Conservation (phyloP, 495 filamentous ascomycete genomes). For the Amniculicola lignicola region DNA sequence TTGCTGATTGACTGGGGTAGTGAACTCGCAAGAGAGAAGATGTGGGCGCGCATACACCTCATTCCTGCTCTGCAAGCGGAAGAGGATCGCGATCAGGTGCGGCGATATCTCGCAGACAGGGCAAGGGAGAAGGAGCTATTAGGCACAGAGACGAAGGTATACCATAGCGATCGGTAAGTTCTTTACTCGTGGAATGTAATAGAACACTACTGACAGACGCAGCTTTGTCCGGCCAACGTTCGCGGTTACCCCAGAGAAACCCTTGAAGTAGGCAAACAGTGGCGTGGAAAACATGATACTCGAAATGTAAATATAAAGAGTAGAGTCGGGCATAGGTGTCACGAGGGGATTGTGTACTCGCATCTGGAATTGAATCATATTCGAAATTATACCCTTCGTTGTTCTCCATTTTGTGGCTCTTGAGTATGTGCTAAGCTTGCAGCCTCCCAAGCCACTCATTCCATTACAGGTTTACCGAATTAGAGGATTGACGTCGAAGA, state of each 20-base stretch:
- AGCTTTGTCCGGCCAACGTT: constrained; percentile 73
- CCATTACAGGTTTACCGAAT: too few species aligned
- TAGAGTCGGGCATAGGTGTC: too few species aligned
- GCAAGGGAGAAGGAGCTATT: constrained; percentile 85
- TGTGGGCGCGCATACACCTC: constrained; percentile 91
- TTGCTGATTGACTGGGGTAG: constrained; percentile 47
- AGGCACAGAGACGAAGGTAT: constrained; percentile 73
- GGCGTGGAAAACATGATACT: too few species aligned
- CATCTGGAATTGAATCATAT: too few species aligned
- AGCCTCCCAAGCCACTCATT: too few species aligned
- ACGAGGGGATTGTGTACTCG: too few species aligned
- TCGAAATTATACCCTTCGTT: too few species aligned
- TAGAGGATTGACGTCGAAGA: too few species aligned
- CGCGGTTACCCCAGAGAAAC: constrained; percentile 55
- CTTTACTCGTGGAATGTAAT: background rate
- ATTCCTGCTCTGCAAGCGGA: constrained; percentile 92
- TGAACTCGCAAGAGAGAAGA: constrained; percentile 93
- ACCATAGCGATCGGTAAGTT: constrained; percentile 82
- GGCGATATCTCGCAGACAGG: constrained; percentile 78
- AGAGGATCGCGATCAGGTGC: constrained; percentile 89
- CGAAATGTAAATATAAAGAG: constrained; percentile 23
- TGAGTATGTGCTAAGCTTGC: too few species aligned
- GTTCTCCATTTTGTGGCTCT: too few species aligned
- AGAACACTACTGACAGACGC: background rate
- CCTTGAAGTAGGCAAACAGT: constrained; percentile 53